These are phyloP conservation scores for Pythium phragmiticola DNA, from an alignment of 352 stramenopile genomes.

Conservation along the genomic window DNA sequence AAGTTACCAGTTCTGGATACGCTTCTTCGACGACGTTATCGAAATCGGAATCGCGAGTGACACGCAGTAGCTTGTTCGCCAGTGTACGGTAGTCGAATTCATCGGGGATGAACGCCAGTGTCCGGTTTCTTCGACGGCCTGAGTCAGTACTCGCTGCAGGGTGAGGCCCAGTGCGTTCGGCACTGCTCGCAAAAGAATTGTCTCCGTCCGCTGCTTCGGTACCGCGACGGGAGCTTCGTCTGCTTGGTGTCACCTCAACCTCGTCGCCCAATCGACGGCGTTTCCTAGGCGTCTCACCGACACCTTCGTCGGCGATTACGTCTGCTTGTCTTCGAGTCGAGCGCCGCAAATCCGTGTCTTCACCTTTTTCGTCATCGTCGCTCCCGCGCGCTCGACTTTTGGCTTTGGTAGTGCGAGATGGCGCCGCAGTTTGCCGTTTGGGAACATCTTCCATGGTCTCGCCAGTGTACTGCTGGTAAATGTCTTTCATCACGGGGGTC, in stretches of 20 bases:
- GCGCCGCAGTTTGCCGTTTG: constrained; percentile 28
- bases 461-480: constrained; percentile 60
- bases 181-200: not conserved
- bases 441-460: constrained; percentile 53
- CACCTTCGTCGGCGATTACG: not conserved
- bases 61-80: not conserved
- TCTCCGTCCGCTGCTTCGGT: not conserved
- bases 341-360: constrained; percentile 12
- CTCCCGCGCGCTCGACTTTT: constrained; percentile 10
- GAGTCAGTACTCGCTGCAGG: not conserved
- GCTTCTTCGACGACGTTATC: constrained; percentile 20
- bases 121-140: constrained; percentile 11
- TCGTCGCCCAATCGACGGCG: constrained; percentile 16
- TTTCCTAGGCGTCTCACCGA: constrained; percentile 23
- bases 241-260: constrained; percentile 16
- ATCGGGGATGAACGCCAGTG: constrained; percentile 8
- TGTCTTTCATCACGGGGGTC: constrained; percentile 63
- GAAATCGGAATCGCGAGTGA: constrained; percentile 22
- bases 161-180: constrained; percentile 11
- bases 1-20: constrained; percentile 29
- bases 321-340: constrained; percentile 18
- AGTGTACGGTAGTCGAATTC: constrained; percentile 17
- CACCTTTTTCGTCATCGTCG: constrained; percentile 10
- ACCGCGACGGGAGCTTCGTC: constrained; percentile 22
- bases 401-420: constrained; percentile 6